These are phyloP conservation scores for Arthroderma sp. DNA, from an alignment of 2,329 filamentous ascomycete genomes.

Conservation along the genomic window DNA sequence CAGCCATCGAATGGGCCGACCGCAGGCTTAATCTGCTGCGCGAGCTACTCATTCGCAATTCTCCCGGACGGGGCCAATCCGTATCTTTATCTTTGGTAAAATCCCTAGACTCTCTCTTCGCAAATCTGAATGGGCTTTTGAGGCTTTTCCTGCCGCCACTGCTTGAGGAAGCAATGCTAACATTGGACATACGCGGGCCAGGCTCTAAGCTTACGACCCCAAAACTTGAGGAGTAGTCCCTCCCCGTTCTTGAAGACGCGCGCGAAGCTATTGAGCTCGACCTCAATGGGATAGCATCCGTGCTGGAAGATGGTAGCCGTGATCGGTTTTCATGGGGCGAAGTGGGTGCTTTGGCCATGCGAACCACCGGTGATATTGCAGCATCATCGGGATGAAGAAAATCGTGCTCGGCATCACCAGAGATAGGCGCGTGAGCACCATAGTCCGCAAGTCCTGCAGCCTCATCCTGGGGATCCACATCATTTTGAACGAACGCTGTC, in stretches of 20 bases:
- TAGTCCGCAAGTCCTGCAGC: slow-evolving; percentile 59
- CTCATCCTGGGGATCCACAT: slow-evolving; percentile 7
- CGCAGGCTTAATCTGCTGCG: slow-evolving; percentile 27
- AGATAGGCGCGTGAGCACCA: slow-evolving; percentile 47
- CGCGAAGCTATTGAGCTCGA: slow-evolving; percentile 27
- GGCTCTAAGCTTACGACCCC: slow-evolving; percentile 30
- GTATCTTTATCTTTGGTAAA: slow-evolving; percentile 24
- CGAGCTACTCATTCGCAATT: slow-evolving; percentile 21
- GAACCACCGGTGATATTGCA: slow-evolving; percentile 56
- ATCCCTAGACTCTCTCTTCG: slow-evolving; percentile 27
- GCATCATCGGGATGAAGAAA: slow-evolving; percentile 43
- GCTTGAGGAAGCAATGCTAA: slow-evolving; percentile 28
- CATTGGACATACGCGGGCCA: slow-evolving; percentile 24
- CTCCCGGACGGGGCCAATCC: slow-evolving; percentile 20
- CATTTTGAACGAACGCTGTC: slow-evolving; percentile 14
- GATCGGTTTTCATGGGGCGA: slow-evolving; percentile 61
- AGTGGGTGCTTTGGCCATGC: slow-evolving; percentile 69
- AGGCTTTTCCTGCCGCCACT: slow-evolving; percentile 27
- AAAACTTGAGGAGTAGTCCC: slow-evolving; percentile 23
- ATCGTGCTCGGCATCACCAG: slow-evolving; percentile 37
- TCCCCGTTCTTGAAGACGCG: slow-evolving; percentile 20
- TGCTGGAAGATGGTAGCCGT: slow-evolving; percentile 41
- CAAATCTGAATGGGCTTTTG: slow-evolving; percentile 21
- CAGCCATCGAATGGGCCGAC: slow-evolving; percentile 30
- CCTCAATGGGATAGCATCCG: slow-evolving; percentile 24